phyloP scores from a whole-genome alignment of 176 grass and related monocot genomes.

The Paspalum notatum region DNA sequence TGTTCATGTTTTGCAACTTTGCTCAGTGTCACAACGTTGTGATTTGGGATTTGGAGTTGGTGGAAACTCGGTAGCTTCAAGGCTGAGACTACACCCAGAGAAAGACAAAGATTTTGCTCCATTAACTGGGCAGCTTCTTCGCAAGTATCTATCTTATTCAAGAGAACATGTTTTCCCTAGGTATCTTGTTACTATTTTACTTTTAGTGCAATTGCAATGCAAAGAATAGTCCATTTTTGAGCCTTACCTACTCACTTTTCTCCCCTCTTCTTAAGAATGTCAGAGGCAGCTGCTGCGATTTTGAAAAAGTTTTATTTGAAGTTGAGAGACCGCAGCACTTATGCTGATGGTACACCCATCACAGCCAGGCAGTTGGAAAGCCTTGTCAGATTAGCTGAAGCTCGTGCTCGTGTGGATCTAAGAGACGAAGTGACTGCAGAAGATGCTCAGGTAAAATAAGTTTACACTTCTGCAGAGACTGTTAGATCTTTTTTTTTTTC shows the following conservation, averaged over 20 bases:
- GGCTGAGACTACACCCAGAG: slow-evolving; percentile 65
- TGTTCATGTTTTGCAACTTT: slow-evolving; percentile 35
- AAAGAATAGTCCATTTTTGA: neutral
- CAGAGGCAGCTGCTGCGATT: slow-evolving; percentile 60
- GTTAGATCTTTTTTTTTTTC: too few relatives aligned
- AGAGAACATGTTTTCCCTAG: slow-evolving; percentile 68
- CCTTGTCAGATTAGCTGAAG: slow-evolving; percentile 92
- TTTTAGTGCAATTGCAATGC: slow-evolving; percentile 14
- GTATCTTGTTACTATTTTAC: slow-evolving; percentile 45
- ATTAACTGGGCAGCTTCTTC: slow-evolving; percentile 62
- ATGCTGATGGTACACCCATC: slow-evolving; percentile 87
- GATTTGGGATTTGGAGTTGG: slow-evolving; percentile 27
- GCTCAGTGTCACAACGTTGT: slow-evolving; percentile 39
- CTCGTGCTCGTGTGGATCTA: slow-evolving; percentile 89
- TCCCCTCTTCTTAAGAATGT: slow-evolving; percentile 51
- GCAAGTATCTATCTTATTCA: slow-evolving; percentile 92
- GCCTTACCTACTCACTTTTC: slow-evolving; percentile 22
- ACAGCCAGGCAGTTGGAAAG: slow-evolving; percentile 92
- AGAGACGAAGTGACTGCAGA: slow-evolving; percentile 79
- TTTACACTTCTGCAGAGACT: slow-evolving; percentile 43
- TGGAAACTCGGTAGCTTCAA: slow-evolving; percentile 58
- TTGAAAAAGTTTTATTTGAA: slow-evolving; percentile 58
- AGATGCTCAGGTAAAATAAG: slow-evolving; percentile 67
- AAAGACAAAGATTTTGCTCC: slow-evolving; percentile 77
- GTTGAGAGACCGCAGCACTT: slow-evolving; percentile 61